Evolutionary conservation across 768 basidiomycete species (phyloP).

Genomic region (Suillus brevipes): DNA sequence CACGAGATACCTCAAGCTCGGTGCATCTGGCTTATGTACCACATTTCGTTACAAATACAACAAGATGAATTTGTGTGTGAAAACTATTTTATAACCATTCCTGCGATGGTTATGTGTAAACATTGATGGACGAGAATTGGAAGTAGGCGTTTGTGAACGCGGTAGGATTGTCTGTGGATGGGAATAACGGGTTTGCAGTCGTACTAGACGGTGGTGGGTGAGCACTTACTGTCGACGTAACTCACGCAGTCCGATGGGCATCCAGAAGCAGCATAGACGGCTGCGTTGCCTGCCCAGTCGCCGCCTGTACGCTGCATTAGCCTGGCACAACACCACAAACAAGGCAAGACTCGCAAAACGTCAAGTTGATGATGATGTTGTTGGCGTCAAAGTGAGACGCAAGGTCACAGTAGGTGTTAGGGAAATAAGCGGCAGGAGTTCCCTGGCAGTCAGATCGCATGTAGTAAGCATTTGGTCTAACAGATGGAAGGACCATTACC

Average conservation of each 20-base stretch:
- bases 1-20: neutral
- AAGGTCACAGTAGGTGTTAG: constrained; percentile 42
- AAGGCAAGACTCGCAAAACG: constrained; percentile 28
- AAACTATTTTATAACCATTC: neutral
- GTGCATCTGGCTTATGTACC: neutral
- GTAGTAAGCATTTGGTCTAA: neutral
- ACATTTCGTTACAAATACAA: neutral
- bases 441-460: constrained; percentile 20
- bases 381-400: constrained; percentile 35
- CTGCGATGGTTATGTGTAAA: constrained; percentile 30
- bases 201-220: neutral
- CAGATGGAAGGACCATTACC: constrained; percentile 13
- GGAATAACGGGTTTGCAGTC: neutral
- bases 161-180: constrained; percentile 32
- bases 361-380: constrained; percentile 36
- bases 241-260: constrained; percentile 33
- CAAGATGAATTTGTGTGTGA: neutral
- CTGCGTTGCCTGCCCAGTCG: constrained; percentile 29
- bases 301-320: constrained; percentile 23
- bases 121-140: constrained; percentile 37
- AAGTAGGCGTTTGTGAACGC: constrained; percentile 46
- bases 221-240: constrained; percentile 30
- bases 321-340: neutral
- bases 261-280: constrained; percentile 29
- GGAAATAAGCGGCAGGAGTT: constrained; percentile 36